Base-by-base conservation (phyloP, 108 stramenopile genomes). In the Discostella stelligeroides region DNA sequence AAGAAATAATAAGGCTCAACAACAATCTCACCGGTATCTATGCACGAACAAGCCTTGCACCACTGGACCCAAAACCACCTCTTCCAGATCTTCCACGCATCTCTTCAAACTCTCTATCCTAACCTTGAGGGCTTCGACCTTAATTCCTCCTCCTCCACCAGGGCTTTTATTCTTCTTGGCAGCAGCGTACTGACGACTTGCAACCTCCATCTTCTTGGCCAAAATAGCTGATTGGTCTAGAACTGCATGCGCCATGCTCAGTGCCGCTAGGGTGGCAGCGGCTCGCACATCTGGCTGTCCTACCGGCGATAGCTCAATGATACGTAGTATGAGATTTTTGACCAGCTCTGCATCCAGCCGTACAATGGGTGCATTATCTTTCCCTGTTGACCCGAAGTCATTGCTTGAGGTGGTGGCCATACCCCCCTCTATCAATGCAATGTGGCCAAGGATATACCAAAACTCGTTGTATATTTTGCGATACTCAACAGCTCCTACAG, bases 251-350 rank as follows among this genome's bases (percentile, higher is more conserved):
- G 73, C 76, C 64, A 92, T 57, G 34, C 79, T 70, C 46, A 86
- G 81, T n/a, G 88, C 73, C 4, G 95, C 91, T 7, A 86, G 38
- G 9, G 81, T 80, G 25, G 88, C 85, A 13, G 67, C 90, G 0
- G 76, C 76, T 0, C 95, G 85, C 13, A 95, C 63, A 79, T 95
- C 95, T 10, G 90, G 90, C 67, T 92, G 92, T 23, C 88, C 92
- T 41, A 95, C 90, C 10, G 76, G 66, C 5, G 82, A 75, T 1
- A 95, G 47, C 65, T 92, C 91, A 5, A 83, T 72, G 21, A 92
- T 34, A 27, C 92, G 80, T 15, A 54, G 28, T 17, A 92, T 49
- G 34, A 91, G 43, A 11, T 88, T 80, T 20, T 82, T 71, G 41
- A 90, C 80, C 38, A 82, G 64, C 64, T 91, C 89, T 39, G 86